Percentiles rank a stretch among this genome's conserved stretches.
Conservation (phyloP, 2,329 filamentous ascomycete species). For the Claviceps capensis region DNA sequence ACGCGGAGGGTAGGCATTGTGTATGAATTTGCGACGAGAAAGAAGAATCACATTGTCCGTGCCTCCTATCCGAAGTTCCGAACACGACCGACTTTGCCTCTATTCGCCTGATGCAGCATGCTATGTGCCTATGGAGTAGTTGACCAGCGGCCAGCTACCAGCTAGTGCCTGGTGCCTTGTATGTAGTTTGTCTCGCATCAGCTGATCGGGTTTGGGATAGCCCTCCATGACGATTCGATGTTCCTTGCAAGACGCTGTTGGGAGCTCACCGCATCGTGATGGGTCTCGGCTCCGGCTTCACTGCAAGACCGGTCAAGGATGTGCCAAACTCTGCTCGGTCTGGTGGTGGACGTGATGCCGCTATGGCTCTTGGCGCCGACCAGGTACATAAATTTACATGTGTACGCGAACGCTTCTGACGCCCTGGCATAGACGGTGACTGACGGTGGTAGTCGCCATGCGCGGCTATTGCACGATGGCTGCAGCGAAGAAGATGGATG, state of each 20-base stretch:
- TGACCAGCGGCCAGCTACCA: no score
- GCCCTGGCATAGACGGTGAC: neutral
- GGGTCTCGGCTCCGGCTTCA: conserved; percentile 1
- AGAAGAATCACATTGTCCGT: no score
- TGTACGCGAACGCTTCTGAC: neutral
- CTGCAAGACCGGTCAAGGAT: neutral
- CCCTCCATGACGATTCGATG: neutral
- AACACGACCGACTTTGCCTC: no score
- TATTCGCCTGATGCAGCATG: no score
- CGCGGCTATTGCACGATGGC: conserved; percentile 1
- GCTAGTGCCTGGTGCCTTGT: neutral
- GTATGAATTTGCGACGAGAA: no score
- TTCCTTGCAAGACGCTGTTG: neutral
- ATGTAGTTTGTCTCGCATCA: neutral
- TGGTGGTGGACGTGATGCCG: conserved; percentile 3
- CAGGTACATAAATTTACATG: neutral
- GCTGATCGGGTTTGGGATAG: neutral
- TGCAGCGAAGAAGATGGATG: neutral
- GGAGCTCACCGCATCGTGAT: conserved; percentile 5
- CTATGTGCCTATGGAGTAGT: no score
- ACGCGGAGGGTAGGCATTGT: no score
- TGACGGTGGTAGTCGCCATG: neutral
- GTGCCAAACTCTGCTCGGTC: conserved; percentile 5
- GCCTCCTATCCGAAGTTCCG: no score
- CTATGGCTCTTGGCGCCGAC: conserved; percentile 4